Evolutionary conservation across 805 yeast genomes (phyloP).

Genomic region (Wickerhamomyces ciferrii): DNA sequence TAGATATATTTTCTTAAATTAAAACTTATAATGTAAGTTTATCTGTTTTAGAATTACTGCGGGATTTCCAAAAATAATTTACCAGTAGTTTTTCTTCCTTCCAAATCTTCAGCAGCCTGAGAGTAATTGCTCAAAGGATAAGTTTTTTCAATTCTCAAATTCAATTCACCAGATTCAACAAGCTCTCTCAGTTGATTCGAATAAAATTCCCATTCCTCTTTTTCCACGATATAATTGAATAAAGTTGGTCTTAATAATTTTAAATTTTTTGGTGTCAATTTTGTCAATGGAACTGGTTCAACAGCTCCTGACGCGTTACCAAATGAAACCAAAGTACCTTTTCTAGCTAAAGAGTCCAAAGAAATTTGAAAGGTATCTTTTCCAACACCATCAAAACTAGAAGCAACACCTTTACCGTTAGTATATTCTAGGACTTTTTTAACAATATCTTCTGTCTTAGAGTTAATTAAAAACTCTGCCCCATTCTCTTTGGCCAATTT

Average conservation of each 20-base stretch:
- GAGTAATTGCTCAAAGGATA: slow-evolving; percentile 60
- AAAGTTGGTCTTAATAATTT: slow-evolving; percentile 60
- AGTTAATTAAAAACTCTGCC: slow-evolving; percentile 67
- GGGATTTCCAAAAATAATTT: slow-evolving; percentile 59
- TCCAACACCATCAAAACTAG: slow-evolving; percentile 71
- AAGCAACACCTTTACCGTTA: slow-evolving; percentile 61
- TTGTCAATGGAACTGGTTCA: slow-evolving; percentile 52
- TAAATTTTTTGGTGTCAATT: slow-evolving; percentile 57
- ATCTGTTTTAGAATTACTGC: too few species aligned
- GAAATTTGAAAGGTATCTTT: slow-evolving; percentile 71
- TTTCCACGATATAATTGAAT: slow-evolving; percentile 42
- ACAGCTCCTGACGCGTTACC: slow-evolving; percentile 92
- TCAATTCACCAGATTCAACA: slow-evolving; percentile 41
- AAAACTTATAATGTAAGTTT: too few species aligned
- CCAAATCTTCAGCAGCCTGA: slow-evolving; percentile 56
- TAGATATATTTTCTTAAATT: too few species aligned
- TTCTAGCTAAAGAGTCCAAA: slow-evolving; percentile 51
- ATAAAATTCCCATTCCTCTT: slow-evolving; percentile 54
- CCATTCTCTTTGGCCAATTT: slow-evolving; percentile 63
- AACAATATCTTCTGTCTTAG: slow-evolving; percentile 49
- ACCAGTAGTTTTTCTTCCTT: slow-evolving; percentile 69
- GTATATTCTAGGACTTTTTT: slow-evolving; percentile 55
- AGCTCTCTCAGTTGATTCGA: slow-evolving; percentile 34
- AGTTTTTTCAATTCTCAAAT: slow-evolving; percentile 44
- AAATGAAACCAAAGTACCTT: slow-evolving; percentile 70